Evolutionary conservation across 2,329 filamentous ascomycete species (phyloP), one percentile per base, ranked within the genome.

Genomic region (Aspergillus alliaceus): DNA sequence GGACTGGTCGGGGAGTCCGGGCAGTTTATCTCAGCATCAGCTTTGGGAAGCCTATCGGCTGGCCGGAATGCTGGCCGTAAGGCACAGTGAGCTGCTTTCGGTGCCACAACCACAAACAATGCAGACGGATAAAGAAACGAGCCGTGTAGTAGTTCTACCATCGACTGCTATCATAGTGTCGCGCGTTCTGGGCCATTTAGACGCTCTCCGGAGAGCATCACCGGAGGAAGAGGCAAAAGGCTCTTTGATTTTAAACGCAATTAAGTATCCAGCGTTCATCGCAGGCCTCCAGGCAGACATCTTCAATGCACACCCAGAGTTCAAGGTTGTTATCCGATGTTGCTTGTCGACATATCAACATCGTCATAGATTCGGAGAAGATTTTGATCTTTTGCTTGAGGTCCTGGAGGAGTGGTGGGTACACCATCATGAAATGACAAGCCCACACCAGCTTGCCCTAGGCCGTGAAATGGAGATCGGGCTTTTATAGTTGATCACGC

Each of bases 11-110:
- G 68, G 67, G 12, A 59, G 64, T 12, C 7, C 55, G 4, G 66
- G 70, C 2, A 69, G 31, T 40, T 65, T 71, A 25, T 24, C 66
- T 7, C 68, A 69, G 27, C 66, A 58, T 20, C 69, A 70, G 47
- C 44, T 72, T 7, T 71, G 69, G 70, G 68, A 72, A 55, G 65
- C 67, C 2, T 63, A 70, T 56, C 64, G 60, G 6, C 32, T 70
- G 18, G 66, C 69, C 3, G 69, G 66, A 0, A 67, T 72, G 6
- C 24, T 72, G 20, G 53, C 57, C 6, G 24, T 70, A 7, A 60
- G 69, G 12, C 42, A 44, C 56, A 55, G 54, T n/a, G 54, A 39
- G 51, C 53, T 42, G 12, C 32, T 53, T 29, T 12, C 29, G 2
- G 11, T 9, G 11, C 15, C 37, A 6, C 22, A 18, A 18, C 11